Conservation (phyloP, 495 filamentous ascomycete species). For the Amniculicola lignicola region DNA sequence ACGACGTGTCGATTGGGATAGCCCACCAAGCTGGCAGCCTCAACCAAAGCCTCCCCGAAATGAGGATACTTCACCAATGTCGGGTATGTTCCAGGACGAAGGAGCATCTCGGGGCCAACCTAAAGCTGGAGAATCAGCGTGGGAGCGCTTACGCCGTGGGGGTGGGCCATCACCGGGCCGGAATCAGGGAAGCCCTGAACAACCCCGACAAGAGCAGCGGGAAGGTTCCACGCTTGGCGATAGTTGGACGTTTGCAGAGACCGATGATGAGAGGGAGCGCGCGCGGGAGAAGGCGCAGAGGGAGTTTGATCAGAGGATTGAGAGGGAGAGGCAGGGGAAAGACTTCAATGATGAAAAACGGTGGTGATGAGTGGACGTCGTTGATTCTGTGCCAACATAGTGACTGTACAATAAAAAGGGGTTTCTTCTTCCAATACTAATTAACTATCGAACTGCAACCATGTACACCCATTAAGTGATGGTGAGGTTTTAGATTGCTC, state of each 20-base stretch:
- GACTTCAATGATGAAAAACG: conserved; percentile 24
- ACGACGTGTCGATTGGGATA: background rate
- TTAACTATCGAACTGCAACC: no score
- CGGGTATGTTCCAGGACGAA: conserved; percentile 21
- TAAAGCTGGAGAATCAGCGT: conserved; percentile 21
- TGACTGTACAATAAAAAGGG: no score
- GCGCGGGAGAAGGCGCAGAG: conserved; percentile 50
- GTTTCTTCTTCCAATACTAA: no score
- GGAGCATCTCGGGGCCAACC: conserved; percentile 5
- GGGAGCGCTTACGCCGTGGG: conserved; percentile 28
- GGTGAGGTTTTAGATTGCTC: no score
- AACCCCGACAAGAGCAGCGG: conserved; percentile 3
- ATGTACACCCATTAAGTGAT: no score
- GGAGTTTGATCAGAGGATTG: conserved; percentile 52
- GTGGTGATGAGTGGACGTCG: conserved; percentile 3
- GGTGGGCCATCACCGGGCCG: conserved; percentile 6
- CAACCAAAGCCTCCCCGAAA: background rate
- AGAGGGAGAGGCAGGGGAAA: conserved; percentile 43
- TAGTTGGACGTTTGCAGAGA: conserved; percentile 43
- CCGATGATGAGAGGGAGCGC: conserved; percentile 41
- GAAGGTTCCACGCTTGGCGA: conserved; percentile 34
- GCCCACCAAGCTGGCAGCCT: background rate
- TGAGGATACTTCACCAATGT: conserved; percentile 29
- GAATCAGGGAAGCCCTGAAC: background rate
- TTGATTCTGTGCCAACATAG: background rate